A percentile compares a stretch with the other conserved stretches of the same genome.
phyloP scores from a whole-genome alignment of 2,329 filamentous ascomycete species.

The Scleromitrula shiraiana region DNA sequence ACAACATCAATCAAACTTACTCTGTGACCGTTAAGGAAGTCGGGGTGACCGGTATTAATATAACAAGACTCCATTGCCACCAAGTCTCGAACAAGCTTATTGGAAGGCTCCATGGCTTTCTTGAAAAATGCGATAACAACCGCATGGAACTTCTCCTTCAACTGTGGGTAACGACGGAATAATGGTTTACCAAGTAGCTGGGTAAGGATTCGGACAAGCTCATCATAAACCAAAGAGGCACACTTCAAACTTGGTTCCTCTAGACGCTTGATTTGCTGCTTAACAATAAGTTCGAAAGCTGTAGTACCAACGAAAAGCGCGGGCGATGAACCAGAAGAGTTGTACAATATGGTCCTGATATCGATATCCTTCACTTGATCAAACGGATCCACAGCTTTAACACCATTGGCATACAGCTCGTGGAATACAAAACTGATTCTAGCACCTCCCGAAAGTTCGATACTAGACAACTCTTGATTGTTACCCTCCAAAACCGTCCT shows the following conservation, averaged over 20 bases:
- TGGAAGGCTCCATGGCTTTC: conserved; percentile 95
- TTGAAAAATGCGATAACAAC: conserved; percentile 96
- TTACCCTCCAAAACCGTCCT: conserved; percentile 92
- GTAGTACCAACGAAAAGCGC: conserved; percentile 95
- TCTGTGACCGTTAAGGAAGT: conserved; percentile 93
- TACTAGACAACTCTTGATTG: conserved; percentile 89
- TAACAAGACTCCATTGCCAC: conserved; percentile 96
- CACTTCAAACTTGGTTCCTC: conserved; percentile 97
- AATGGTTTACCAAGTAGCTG: conserved; percentile 83
- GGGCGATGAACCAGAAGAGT: conserved; percentile 96
- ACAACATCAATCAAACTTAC: conserved; percentile 34
- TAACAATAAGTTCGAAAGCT: conserved; percentile 97
- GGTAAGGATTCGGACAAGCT: conserved; percentile 88
- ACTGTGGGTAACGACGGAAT: conserved; percentile 83
- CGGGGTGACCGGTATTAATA: conserved; percentile 96
- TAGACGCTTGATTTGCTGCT: conserved; percentile 93
- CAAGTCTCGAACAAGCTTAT: conserved; percentile 89
- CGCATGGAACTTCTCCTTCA: conserved; percentile 94
- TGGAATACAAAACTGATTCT: conserved; percentile 99
- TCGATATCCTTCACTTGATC: conserved; percentile 96
- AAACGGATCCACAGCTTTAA: conserved; percentile 97
- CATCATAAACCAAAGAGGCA: conserved; percentile 93
- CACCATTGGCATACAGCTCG: conserved; percentile 92
- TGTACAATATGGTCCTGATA: conserved; percentile 94
- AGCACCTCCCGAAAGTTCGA: conserved; percentile 90